Percentiles rank a stretch among this genome's conserved stretches.
These are phyloP conservation scores for Puccinia novopanici DNA, from an alignment of 1,284 basidiomycete species.

Conservation along the genomic window DNA sequence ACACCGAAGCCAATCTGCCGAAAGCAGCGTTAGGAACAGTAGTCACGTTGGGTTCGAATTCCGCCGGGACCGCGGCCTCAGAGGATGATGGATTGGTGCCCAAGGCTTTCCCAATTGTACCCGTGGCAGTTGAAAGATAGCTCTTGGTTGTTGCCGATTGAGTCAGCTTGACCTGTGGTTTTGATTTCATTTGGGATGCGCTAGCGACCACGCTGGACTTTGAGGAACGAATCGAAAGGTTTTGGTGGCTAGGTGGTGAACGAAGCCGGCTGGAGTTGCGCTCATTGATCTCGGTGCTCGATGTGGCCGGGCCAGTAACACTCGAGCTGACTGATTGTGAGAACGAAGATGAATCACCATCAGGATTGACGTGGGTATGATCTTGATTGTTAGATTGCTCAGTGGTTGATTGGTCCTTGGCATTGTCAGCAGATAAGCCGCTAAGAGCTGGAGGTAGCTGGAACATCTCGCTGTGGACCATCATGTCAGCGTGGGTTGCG, in stretches of 20 bases:
- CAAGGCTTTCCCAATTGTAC: slow-evolving; percentile 12
- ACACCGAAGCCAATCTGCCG: slow-evolving; percentile 13
- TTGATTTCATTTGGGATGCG: slow-evolving; percentile 23
- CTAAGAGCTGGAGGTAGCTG: slow-evolving; percentile 7
- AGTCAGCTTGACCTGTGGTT: slow-evolving; percentile 29
- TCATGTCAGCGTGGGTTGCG: slow-evolving; percentile 14
- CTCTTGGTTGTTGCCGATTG: slow-evolving; percentile 28
- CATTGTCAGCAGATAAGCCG: slow-evolving; percentile 17
- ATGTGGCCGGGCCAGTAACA: neutral
- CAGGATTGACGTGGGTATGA: slow-evolving; percentile 13
- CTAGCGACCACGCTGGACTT: neutral
- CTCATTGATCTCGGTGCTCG: neutral
- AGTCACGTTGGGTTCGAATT: slow-evolving; percentile 38
- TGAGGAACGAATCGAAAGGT: slow-evolving; percentile 16
- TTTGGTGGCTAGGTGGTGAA: neutral
- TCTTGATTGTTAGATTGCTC: neutral
- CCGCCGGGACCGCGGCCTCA: neutral
- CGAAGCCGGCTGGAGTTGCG: neutral
- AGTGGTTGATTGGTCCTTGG: slow-evolving; percentile 1
- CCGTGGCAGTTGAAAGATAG: slow-evolving; percentile 38
- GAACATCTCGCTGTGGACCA: neutral
- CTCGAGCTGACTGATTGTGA: neutral
- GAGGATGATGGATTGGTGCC: neutral
- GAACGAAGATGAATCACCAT: slow-evolving; percentile 12
- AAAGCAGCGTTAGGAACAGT: slow-evolving; percentile 20